Conservation (phyloP, 805 yeast genomes). For the Ogataea zsoltii region DNA sequence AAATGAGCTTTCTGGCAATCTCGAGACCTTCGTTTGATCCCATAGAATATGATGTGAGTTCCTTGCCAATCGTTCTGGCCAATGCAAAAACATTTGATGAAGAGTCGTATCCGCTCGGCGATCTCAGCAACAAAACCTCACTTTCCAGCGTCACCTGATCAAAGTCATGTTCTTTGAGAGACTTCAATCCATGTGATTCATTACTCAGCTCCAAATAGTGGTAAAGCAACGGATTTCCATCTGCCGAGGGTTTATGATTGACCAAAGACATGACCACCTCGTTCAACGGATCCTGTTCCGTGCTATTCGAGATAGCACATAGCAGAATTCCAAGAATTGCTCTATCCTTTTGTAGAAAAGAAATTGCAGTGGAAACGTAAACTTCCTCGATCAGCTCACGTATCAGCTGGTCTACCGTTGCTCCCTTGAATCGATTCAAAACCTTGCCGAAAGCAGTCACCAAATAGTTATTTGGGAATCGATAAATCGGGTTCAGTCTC, state of each 20-base stretch:
- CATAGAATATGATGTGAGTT: slow-evolving; percentile 56
- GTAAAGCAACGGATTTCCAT: neutral
- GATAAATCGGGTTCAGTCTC: slow-evolving; percentile 53
- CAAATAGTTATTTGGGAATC: slow-evolving; percentile 52
- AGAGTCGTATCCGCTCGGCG: slow-evolving; percentile 68
- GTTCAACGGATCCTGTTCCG: neutral
- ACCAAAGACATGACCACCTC: neutral
- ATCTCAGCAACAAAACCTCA: slow-evolving; percentile 52
- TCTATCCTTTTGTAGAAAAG: slow-evolving; percentile 47
- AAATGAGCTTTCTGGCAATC: slow-evolving; percentile 56
- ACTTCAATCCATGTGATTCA: slow-evolving; percentile 21
- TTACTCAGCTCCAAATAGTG: neutral
- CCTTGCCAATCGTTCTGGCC: slow-evolving; percentile 35
- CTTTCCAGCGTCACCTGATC: slow-evolving; percentile 26
- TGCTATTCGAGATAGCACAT: slow-evolving; percentile 19
- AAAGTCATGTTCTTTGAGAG: slow-evolving; percentile 26
- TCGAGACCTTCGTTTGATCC: slow-evolving; percentile 70
- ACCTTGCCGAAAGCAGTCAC: slow-evolving; percentile 37
- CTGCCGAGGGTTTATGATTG: neutral
- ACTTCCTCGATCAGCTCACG: slow-evolving; percentile 45
- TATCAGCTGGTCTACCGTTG: slow-evolving; percentile 36
- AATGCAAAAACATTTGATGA: slow-evolving; percentile 49
- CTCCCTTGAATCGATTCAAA: slow-evolving; percentile 8
- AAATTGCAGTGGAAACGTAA: slow-evolving; percentile 46
- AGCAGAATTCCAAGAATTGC: slow-evolving; percentile 44